Percentiles rank a stretch among this genome's conserved stretches.
These are phyloP conservation scores for Fusarium fujikuroi DNA, from an alignment of 2,329 filamentous ascomycete species.

Conservation along the genomic window DNA sequence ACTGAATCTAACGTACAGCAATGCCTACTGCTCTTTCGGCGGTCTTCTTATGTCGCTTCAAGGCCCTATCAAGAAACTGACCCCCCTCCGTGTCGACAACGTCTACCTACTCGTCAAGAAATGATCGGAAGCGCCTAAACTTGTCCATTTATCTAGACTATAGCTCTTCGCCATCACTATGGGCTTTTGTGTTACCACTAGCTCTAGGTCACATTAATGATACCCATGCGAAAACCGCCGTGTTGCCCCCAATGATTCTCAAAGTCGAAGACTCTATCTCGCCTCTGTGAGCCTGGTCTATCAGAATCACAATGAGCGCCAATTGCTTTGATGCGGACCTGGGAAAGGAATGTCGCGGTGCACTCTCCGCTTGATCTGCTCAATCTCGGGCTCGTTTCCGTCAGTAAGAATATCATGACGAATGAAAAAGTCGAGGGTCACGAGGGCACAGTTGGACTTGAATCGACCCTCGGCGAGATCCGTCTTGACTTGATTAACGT, in stretches of 20 bases:
- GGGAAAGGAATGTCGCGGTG: slow-evolving; percentile 86
- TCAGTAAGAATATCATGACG: slow-evolving; percentile 82
- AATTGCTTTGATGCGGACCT: slow-evolving; percentile 64
- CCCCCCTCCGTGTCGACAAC: slow-evolving; percentile 89
- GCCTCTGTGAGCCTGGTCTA: background rate
- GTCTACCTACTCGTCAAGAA: slow-evolving; percentile 96
- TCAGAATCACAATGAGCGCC: slow-evolving; percentile 35
- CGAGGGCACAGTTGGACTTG: slow-evolving; percentile 91
- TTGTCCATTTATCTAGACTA: slow-evolving; percentile 23
- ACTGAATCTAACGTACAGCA: slow-evolving; percentile 63
- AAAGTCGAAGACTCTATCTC: slow-evolving; percentile 8
- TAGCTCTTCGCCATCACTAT: slow-evolving; percentile 12
- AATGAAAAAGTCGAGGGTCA: slow-evolving; percentile 90
- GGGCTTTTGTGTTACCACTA: slow-evolving; percentile 27
- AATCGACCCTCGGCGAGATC: slow-evolving; percentile 79
- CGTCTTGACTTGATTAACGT: slow-evolving; percentile 77
- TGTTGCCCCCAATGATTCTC: slow-evolving; percentile 18
- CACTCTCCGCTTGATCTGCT: slow-evolving; percentile 78
- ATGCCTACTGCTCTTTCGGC: slow-evolving; percentile 94
- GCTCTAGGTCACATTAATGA: slow-evolving; percentile 40
- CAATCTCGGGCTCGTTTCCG: slow-evolving; percentile 81
- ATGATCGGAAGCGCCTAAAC: slow-evolving; percentile 54
- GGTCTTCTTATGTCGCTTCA: slow-evolving; percentile 90
- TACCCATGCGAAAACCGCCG: slow-evolving; percentile 39
- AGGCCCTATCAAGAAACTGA: slow-evolving; percentile 95